Conservation (phyloP, 2,329 filamentous ascomycete species). For the Beauveria pseudobassiana region DNA sequence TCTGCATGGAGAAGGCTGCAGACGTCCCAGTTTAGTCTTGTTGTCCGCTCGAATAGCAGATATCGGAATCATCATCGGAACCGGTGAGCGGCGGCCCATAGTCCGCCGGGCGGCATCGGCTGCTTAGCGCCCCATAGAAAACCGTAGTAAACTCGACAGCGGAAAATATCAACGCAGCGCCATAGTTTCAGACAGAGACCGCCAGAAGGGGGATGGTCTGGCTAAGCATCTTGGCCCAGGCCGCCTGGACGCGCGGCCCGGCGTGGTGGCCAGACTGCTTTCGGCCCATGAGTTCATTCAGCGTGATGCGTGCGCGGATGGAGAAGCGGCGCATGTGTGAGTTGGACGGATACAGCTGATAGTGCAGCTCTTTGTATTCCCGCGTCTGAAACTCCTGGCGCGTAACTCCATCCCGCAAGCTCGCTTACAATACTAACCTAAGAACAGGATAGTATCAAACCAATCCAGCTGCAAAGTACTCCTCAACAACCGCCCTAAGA, state of each 20-base stretch:
- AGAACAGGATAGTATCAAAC: conserved; percentile 8
- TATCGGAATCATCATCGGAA: conserved; percentile 5
- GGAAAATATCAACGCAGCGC: background rate
- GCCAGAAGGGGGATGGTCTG: background rate
- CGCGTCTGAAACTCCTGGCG: background rate
- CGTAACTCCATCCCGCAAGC: no score
- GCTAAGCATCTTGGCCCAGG: conserved; percentile 11
- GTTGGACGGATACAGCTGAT: background rate
- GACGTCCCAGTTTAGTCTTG: background rate
- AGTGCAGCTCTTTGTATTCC: background rate
- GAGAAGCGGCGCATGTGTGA: conserved; percentile 11
- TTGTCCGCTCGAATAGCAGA: background rate
- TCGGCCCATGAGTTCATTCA: conserved; percentile 1
- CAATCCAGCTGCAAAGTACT: conserved; percentile 4
- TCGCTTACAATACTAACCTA: no score
- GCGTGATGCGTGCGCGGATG: background rate
- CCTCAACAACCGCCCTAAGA: background rate
- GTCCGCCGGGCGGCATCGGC: conserved; percentile 3
- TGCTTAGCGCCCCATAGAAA: background rate
- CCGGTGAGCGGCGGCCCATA: conserved; percentile 9
- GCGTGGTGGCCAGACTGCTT: background rate
- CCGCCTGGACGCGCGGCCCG: conserved; percentile 6
- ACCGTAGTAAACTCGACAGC: conserved; percentile 11
- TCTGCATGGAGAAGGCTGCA: conserved; percentile 2
- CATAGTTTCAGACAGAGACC: no score